Percentiles rank a stretch among this genome's conserved stretches.
Conservation (phyloP, 768 basidiomycete genomes). For the Tulasnella calospora region DNA sequence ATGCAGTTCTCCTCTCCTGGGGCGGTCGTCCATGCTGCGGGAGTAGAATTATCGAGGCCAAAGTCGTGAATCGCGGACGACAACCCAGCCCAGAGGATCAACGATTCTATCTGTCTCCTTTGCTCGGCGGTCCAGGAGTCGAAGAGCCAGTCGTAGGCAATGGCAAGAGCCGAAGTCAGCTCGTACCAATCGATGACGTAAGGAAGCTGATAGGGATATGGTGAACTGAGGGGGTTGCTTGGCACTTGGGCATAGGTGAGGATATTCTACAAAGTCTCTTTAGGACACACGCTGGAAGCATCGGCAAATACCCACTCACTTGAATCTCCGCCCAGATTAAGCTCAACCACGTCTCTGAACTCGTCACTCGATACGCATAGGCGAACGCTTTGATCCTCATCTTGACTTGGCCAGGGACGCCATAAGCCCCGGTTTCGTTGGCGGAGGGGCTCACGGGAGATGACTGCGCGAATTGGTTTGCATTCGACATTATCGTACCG, state of each 20-base stretch:
- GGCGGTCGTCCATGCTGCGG: constrained; percentile 24
- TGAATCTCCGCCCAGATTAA: background rate
- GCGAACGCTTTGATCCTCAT: constrained; percentile 43
- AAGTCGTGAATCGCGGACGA: background rate
- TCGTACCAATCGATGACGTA: constrained; percentile 29
- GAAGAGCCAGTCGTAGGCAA: constrained; percentile 43
- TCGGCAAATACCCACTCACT: background rate
- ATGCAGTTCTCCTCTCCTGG: constrained; percentile 46
- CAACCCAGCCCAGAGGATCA: constrained; percentile 30
- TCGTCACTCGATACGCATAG: constrained; percentile 40
- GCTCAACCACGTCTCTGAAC: background rate
- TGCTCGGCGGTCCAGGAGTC: constrained; percentile 42
- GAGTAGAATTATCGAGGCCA: constrained; percentile 30
- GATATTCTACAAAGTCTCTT: background rate
- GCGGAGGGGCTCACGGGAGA: constrained; percentile 37
- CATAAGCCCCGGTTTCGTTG: constrained; percentile 45
- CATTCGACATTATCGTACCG: constrained; percentile 43
- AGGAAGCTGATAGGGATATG: constrained; percentile 30
- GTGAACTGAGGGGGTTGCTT: background rate
- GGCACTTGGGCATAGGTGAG: background rate
- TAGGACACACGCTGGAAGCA: background rate
- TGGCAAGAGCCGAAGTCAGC: constrained; percentile 39
- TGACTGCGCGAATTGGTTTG: constrained; percentile 35
- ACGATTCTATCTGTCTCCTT: constrained; percentile 40
- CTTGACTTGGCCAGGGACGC: constrained; percentile 42